phyloP scores from a whole-genome alignment of 2,329 filamentous ascomycete genomes.

The Fusarium sarcochroum region DNA sequence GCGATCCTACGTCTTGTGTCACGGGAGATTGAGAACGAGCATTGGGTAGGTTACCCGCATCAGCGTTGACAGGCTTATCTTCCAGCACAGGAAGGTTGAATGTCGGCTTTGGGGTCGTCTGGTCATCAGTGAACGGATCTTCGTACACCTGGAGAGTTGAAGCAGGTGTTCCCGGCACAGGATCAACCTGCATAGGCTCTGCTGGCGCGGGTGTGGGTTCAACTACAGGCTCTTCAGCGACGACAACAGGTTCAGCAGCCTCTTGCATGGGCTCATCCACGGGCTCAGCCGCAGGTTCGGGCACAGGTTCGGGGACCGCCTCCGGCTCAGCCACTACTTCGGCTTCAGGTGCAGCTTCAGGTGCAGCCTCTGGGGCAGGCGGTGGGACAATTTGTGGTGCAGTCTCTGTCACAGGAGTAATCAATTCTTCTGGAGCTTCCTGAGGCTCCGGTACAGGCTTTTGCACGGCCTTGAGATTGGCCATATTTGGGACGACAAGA shows the following conservation, averaged over 20 bases:
- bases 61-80: slow-evolving; percentile 73
- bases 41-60: slow-evolving; percentile 54
- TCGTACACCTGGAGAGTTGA: slow-evolving; percentile 69
- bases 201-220: slow-evolving; percentile 23
- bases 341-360: not conserved
- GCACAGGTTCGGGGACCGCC: not conserved
- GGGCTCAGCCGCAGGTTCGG: slow-evolving; percentile 52
- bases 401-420: slow-evolving; percentile 27
- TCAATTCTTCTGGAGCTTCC: slow-evolving; percentile 25
- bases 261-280: slow-evolving; percentile 41
- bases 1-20: slow-evolving; percentile 46
- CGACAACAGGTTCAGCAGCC: slow-evolving; percentile 10
- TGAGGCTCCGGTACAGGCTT: slow-evolving; percentile 38
- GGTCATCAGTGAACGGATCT: slow-evolving; percentile 69
- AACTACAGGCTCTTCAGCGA: slow-evolving; percentile 14
- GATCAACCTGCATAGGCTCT: slow-evolving; percentile 19
- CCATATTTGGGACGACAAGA: slow-evolving; percentile 64
- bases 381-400: slow-evolving; percentile 20
- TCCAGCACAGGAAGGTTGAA: slow-evolving; percentile 68
- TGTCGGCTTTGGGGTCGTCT: slow-evolving; percentile 61
- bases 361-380: slow-evolving; percentile 17
- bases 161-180: slow-evolving; percentile 26
- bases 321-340: not conserved
- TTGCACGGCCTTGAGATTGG: slow-evolving; percentile 53
- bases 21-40: slow-evolving; percentile 42